Evolutionary conservation across 164 flowering plant species (phyloP), one percentile per base, ranked within the genome.

Genomic region (Pachysandra terminalis): DNA sequence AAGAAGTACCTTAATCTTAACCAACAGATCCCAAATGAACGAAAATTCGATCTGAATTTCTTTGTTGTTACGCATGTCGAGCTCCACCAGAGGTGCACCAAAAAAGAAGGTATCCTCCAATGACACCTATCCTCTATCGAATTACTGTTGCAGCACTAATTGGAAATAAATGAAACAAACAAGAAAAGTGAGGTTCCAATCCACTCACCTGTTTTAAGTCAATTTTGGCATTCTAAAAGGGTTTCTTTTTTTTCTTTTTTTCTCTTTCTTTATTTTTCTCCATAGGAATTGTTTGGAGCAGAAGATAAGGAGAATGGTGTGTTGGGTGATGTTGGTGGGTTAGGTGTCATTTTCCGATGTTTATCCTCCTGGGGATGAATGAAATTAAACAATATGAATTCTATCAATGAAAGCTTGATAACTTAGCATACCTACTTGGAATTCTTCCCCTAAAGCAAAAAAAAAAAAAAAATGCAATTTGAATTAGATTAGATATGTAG

Each of bases 1-100:
- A 12, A 45, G 10, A 13, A 15, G 9, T 1, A 3, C 51, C 51
- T 45, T 45, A 10, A 45, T 13, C 51, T n/a, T 15, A 45, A 45
- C 16, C 14, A 45, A 45, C 51, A n/a, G 76, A 89, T 93, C 59
- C 97, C 97, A 26, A 64, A 83, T 66, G 86, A 84, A 57, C 79
- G 88, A 28, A 91, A 91, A 68, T 91, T 94, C 72, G 96, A 94
- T 71, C 79, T 94, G 35, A 94, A 94, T 67, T 94, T 97, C 77
- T 87, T 90, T 65, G 67, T 94, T 56, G 88, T 80, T 58, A 90
- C 96, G 10, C 97, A 94, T 74, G 98, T 96, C 58, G 88, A 91
- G 82, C 74, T 76, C 69, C 90, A 97, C 70, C 73, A 70, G 15
- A 76, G 65, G 53, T 93, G 97, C 76, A 69, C 77, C 24, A 76